phyloP scores from a whole-genome alignment of 2,329 filamentous ascomycete genomes.

The Exophiala bonariae region DNA sequence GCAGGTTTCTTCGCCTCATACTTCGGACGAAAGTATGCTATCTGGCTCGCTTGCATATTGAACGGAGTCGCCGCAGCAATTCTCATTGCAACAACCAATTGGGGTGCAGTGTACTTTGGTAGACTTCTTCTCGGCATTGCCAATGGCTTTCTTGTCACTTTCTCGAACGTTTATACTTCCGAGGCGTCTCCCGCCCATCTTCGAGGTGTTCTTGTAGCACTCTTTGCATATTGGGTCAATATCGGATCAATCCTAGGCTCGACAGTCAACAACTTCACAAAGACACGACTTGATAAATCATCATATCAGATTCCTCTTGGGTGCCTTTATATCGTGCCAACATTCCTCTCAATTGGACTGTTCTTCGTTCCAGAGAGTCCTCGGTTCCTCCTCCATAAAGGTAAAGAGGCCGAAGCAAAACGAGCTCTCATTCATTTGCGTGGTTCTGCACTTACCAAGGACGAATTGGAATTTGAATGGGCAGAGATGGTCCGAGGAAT shows the following conservation, averaged over 20 bases:
- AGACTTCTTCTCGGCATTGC: conserved; percentile 49
- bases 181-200: conserved; percentile 51
- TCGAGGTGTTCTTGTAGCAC: conserved; percentile 49
- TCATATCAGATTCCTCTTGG: conserved; percentile 30
- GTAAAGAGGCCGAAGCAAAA: conserved; percentile 17
- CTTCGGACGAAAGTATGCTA: conserved; percentile 45
- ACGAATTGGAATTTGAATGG: conserved; percentile 21
- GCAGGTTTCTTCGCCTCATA: conserved; percentile 11
- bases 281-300: conserved; percentile 32
- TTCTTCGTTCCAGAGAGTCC: conserved; percentile 33
- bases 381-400: conserved; percentile 30
- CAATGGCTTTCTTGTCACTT: conserved; percentile 48
- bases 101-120: conserved; percentile 56
- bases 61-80: conserved; percentile 54
- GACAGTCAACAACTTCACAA: conserved; percentile 29
- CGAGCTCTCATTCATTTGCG: conserved; percentile 6
- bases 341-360: conserved; percentile 27
- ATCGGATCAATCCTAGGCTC: conserved; percentile 24
- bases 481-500: conserved; percentile 20
- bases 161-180: conserved; percentile 50
- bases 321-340: conserved; percentile 29
- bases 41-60: conserved; percentile 49
- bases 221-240: conserved; percentile 40
- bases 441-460: conserved; percentile 4
- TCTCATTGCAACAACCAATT: conserved; percentile 57